phyloP scores from a whole-genome alignment of 768 basidiomycete genomes.

The Tricholoma terreum region DNA sequence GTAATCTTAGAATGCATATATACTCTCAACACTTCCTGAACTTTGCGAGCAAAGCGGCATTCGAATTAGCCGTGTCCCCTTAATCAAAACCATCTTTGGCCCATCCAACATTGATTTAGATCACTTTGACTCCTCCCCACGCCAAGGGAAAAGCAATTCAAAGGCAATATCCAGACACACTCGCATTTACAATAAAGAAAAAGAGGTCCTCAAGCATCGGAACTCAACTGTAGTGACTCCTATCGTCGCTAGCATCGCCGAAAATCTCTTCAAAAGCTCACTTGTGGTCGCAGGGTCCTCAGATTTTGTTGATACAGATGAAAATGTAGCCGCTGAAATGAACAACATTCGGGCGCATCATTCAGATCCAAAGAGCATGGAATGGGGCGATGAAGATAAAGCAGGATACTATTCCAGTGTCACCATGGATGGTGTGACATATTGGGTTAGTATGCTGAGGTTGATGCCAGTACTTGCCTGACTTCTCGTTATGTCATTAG shows the following conservation, averaged over 20 bases:
- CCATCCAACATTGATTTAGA: conserved; percentile 22
- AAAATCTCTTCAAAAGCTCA: conserved; percentile 44
- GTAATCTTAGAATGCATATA: conserved; percentile 40
- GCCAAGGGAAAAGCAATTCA: conserved; percentile 1
- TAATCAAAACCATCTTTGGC: conserved; percentile 35
- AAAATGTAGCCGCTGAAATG: conserved; percentile 24
- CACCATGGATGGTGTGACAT: conserved; percentile 53
- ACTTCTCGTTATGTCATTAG: conserved; percentile 34
- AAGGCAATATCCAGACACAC: conserved; percentile 21
- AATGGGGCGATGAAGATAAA: conserved; percentile 28
- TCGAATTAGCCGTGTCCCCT: conserved; percentile 39
- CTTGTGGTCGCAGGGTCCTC: conserved; percentile 36
- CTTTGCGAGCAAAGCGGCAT: conserved; percentile 29
- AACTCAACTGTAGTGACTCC: conserved; percentile 43
- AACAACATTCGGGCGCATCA: conserved; percentile 27
- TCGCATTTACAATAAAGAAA: conserved; percentile 15
- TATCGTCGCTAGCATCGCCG: conserved; percentile 42
- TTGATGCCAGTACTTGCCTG: neutral
- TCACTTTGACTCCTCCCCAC: neutral
- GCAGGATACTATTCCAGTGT: conserved; percentile 43
- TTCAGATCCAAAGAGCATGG: conserved; percentile 31
- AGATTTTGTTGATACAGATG: conserved; percentile 27
- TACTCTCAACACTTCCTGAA: conserved; percentile 35
- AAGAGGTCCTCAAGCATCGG: conserved; percentile 25
- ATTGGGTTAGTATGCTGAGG: conserved; percentile 39